Evolutionary conservation across 73 alveolate species (phyloP), one percentile per base, ranked within the genome.

Genomic region (Paramecium caudatum): DNA sequence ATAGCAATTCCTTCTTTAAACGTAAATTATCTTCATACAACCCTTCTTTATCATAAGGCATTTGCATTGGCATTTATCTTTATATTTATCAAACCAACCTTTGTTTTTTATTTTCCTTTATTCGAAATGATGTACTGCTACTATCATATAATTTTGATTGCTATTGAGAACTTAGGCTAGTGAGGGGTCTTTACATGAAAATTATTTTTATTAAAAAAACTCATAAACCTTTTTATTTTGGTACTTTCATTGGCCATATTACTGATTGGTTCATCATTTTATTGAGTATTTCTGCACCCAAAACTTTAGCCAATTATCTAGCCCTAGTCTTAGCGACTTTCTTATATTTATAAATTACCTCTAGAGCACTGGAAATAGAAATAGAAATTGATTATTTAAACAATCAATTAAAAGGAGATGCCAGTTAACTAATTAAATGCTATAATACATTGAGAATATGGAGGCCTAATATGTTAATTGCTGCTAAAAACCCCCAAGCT

Each of bases 321-420:
- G 88, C 88, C 43, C 88, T 74, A 7, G 43, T 4, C 43, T 74
- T 74, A 21, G 88, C 88, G 19, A 74, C 88, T 65, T 33, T 4
- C 0, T 46, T 21, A 7, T 9, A 65, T 65, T 19, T 4, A 30
- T 13, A 33, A 15, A 8, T 12, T 65, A 65, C 83, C 49, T 41
- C 88, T 74, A 16, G 88, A 74, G 19, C 88, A 74, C 15, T 41
- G 21, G 21, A 74, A 74, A 74, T 41, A 74, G 88, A 74, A 74
- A 74, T 74, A 74, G 32, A 45, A 41, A 45, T 74, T 74, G 4
- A 37, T 74, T 23, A 17, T 4, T 37, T 41, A 41, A 3, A 74
- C 19, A 27, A 47, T 45, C 45, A 74, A 74, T 74, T 74, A 74
- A 23, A 74, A 74, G 23, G 88, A 74, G 1, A 74, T 74, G 39